Conservation (phyloP, 306 rosid species). For the Alnus glutinosa region DNA sequence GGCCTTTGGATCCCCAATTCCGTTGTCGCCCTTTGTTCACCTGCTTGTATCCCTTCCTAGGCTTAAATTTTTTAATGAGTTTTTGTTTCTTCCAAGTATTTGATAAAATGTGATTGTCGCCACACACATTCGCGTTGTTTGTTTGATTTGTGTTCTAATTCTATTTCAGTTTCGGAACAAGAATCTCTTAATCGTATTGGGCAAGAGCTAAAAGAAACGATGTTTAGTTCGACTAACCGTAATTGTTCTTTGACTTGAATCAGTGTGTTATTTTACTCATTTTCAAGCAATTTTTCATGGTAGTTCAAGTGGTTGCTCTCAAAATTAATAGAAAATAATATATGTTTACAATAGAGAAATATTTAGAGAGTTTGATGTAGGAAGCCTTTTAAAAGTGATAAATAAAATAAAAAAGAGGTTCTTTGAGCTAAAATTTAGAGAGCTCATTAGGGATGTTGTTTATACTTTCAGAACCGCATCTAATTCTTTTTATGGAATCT, state of each 20-base stretch:
- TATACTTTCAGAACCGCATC: neutral
- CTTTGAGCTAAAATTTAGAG: neutral
- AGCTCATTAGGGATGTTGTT: neutral
- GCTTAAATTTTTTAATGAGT: neutral
- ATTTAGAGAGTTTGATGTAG: no score
- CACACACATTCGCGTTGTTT: neutral
- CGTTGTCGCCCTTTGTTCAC: neutral
- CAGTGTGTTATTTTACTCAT: neutral
- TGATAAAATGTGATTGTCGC: neutral
- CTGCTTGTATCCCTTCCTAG: neutral
- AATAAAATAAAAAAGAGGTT: no score
- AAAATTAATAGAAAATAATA: no score
- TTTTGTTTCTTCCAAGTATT: neutral
- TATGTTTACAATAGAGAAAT: no score
- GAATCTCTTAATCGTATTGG: neutral
- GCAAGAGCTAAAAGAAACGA: slow-evolving; percentile 26
- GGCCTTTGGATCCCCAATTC: neutral
- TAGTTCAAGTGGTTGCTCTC: no score
- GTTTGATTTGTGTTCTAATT: neutral
- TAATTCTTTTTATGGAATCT: neutral
- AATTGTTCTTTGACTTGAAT: slow-evolving; percentile 31
- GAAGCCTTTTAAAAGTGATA: no score
- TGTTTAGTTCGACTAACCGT: slow-evolving; percentile 85
- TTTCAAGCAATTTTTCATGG: no score
- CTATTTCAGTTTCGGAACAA: slow-evolving; percentile 14